Evolutionary conservation across 176 grass and related monocot species (phyloP).

Genomic region (Cymbopogon citratus): DNA sequence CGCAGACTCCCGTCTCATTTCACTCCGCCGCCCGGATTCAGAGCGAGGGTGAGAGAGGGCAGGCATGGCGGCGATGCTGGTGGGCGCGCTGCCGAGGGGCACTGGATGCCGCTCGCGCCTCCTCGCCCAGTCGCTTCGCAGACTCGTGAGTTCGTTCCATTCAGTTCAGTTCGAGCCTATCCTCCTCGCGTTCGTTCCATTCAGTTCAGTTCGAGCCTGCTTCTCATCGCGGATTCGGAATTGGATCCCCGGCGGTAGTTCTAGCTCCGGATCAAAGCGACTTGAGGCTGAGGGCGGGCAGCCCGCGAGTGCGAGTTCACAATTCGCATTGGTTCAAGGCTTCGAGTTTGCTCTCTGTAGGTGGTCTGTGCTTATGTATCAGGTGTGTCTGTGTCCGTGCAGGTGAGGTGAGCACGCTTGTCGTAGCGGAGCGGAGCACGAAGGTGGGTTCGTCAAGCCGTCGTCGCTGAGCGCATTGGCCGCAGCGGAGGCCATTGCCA

Average conservation of each 20-base stretch:
- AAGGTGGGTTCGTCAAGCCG: slow-evolving; percentile 74
- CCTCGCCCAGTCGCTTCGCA: slow-evolving; percentile 7
- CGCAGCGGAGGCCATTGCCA: slow-evolving; percentile 52
- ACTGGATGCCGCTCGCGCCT: neutral
- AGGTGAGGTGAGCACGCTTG: slow-evolving; percentile 83
- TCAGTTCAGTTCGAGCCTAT: neutral
- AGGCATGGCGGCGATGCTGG: slow-evolving; percentile 27
- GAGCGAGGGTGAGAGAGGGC: neutral
- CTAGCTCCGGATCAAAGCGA: neutral
- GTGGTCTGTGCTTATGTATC: neutral
- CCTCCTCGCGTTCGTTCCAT: neutral
- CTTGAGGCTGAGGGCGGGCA: no score
- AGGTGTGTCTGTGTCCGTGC: neutral
- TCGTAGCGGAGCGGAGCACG: slow-evolving; percentile 76
- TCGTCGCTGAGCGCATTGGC: slow-evolving; percentile 73
- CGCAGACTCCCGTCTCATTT: neutral
- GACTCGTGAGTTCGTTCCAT: slow-evolving; percentile 28
- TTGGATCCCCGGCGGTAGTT: neutral
- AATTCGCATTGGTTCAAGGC: neutral
- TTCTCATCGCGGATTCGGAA: neutral
- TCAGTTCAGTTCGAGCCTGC: neutral
- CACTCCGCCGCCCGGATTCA: neutral
- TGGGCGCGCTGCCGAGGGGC: slow-evolving; percentile 13
- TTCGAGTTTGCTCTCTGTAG: neutral
- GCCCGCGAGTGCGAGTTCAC: neutral